Evolutionary conservation across 495 filamentous ascomycete genomes (phyloP).

Genomic region (Corynascus novoguineensis): DNA sequence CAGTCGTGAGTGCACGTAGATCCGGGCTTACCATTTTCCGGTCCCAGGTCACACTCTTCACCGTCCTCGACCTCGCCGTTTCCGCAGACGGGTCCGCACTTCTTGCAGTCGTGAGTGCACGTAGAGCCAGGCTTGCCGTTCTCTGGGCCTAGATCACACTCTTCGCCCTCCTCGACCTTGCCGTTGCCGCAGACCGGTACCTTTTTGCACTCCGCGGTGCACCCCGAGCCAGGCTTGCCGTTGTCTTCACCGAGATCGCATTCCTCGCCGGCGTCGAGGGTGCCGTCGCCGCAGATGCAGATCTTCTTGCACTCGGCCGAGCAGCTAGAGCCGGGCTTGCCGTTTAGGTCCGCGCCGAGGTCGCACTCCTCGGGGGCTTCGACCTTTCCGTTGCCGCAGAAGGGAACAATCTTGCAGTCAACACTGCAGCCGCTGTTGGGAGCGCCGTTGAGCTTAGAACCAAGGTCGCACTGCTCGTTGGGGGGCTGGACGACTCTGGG

Average conservation of each 20-base stretch:
- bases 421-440: constrained; percentile 8
- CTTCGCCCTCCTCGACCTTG: constrained; percentile 5
- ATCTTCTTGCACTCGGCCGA: constrained; percentile 1
- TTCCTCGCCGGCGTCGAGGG: constrained; percentile 7
- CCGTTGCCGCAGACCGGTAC: constrained; percentile 6
- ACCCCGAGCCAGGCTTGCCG: constrained; percentile 10
- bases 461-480: constrained; percentile 13
- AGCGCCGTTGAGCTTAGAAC: constrained; percentile 12
- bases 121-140: constrained; percentile 14
- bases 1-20: constrained; percentile 10
- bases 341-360: constrained; percentile 12
- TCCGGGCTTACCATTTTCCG: constrained; percentile 8
- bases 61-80: constrained; percentile 8
- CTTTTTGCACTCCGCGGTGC: constrained; percentile 14
- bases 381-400: constrained; percentile 10
- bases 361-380: constrained; percentile 17
- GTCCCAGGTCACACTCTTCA: constrained; percentile 12
- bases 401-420: constrained; percentile 5
- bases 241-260: constrained; percentile 12
- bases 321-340: constrained; percentile 15
- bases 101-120: constrained; percentile 9
- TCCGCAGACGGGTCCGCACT: background rate
- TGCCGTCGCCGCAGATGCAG: constrained; percentile 10
- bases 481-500: constrained; percentile 9
- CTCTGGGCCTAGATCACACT: constrained; percentile 15